These are phyloP conservation scores for Schrenkiella parvula DNA, from an alignment of 345 rosid genomes.

Conservation along the genomic window DNA sequence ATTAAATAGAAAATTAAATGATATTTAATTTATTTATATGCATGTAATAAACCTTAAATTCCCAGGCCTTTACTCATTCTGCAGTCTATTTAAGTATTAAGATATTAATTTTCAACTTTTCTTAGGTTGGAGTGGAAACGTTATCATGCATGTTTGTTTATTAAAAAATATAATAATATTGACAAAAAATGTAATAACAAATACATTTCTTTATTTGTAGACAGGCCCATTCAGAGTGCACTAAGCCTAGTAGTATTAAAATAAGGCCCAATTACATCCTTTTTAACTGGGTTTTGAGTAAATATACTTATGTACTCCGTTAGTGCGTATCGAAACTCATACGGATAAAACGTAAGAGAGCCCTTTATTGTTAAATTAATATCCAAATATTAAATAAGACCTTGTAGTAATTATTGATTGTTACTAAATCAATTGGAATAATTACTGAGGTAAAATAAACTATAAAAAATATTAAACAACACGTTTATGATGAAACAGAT, in stretches of 20 bases:
- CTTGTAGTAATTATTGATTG: neutral
- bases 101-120: neutral
- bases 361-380: neutral
- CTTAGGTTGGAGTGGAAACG: neutral
- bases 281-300: neutral
- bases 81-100: neutral
- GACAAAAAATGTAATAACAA: no score
- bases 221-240: neutral
- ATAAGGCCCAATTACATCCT: neutral
- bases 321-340: neutral
- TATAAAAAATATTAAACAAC: neutral
- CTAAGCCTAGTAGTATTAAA: neutral
- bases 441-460: neutral
- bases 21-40: neutral
- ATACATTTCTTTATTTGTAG: no score
- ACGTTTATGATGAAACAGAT: neutral
- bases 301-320: neutral
- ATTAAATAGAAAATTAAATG: conserved; percentile 16
- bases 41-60: conserved; percentile 27
- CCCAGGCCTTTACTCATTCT: conserved; percentile 15
- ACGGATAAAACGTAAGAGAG: neutral
- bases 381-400: no score
- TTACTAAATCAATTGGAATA: neutral
- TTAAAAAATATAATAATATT: no score
- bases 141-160: neutral